Base-by-base conservation (phyloP, 257 asterid species). In the Eustoma russellianum region DNA sequence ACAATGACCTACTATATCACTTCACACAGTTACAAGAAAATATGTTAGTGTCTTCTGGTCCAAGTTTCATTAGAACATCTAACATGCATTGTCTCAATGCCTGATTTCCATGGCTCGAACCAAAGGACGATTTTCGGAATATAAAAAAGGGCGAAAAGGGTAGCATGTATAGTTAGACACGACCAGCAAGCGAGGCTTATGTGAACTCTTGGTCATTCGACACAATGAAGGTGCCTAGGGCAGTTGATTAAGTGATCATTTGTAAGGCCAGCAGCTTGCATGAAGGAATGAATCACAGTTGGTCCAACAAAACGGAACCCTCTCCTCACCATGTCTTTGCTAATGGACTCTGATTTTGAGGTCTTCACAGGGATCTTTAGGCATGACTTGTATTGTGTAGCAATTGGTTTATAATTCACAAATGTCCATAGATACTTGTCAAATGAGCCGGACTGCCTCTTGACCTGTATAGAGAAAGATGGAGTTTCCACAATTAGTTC, bases 201-300 rank as follows among this genome's bases (percentile, higher is more conserved):
- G 63, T 41, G 70, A 50, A 16, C 73, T 70, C 50, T 24, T 24
- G 3, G 30, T 24, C 3, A 38, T 41, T 45, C 64, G 17, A 53
- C 17, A 11, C 80, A 70, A 28, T 59, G 72, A 30, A 69, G 65
- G 68, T 81, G 95, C 48, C 85, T 67, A 9, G 82, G 85, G 66
- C 95, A 86, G 50, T 83, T 73, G 73, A 76, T 63, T 17, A 86
- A 60, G 64, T 86, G 95, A 82, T 86, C 94, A 65, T 83, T 86
- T 68, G 86, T 83, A 57, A 86, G 91, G 38, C 95, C 95, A 19
- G 86, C 88, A 0, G 94, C 95, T 67, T 86, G 94, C 94, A 86
- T 83, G 80, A 86, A 83, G 33, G 95, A 86, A 78, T 80, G 83
- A 44, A 86, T 71, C 5, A 83, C 90, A 3, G 87, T 83, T 19